These are phyloP conservation scores for Hypericum perforatum DNA, from an alignment of 345 rosid genomes.

Conservation along the genomic window DNA sequence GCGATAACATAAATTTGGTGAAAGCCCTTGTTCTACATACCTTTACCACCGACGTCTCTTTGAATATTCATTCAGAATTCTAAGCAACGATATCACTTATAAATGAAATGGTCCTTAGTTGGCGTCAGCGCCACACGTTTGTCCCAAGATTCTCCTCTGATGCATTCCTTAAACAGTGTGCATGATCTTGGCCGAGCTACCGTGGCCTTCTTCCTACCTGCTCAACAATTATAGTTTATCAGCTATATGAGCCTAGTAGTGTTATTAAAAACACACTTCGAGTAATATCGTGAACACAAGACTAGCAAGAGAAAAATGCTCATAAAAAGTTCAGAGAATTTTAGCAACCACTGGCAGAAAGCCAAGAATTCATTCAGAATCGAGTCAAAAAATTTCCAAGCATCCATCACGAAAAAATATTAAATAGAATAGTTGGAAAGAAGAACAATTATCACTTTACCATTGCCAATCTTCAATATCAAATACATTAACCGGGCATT, in stretches of 20 bases:
- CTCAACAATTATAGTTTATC: constrained; percentile 10
- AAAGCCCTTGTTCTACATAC: no score
- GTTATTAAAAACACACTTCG: no score
- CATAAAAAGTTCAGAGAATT: no score
- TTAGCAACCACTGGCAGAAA: no score
- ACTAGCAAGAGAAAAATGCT: no score
- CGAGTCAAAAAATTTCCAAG: background rate
- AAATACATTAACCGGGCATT: constrained; percentile 71
- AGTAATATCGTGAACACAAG: no score
- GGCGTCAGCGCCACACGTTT: constrained; percentile 51
- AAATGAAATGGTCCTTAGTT: constrained; percentile 77
- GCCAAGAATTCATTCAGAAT: background rate
- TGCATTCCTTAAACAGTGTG: constrained; percentile 81
- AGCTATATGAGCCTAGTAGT: constrained; percentile 8
- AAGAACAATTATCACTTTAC: constrained; percentile 26
- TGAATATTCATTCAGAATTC: background rate
- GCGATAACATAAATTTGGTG: no score
- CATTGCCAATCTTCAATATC: constrained; percentile 94
- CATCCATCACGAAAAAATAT: no score
- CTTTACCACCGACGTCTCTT: background rate
- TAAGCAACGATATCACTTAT: constrained; percentile 32
- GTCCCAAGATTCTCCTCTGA: constrained; percentile 55
- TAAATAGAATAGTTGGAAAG: background rate
- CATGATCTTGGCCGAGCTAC: constrained; percentile 73
- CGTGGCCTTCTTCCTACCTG: constrained; percentile 70